phyloP scores from a whole-genome alignment of 2,329 filamentous ascomycete genomes.

The Grosmannia penicillata region DNA sequence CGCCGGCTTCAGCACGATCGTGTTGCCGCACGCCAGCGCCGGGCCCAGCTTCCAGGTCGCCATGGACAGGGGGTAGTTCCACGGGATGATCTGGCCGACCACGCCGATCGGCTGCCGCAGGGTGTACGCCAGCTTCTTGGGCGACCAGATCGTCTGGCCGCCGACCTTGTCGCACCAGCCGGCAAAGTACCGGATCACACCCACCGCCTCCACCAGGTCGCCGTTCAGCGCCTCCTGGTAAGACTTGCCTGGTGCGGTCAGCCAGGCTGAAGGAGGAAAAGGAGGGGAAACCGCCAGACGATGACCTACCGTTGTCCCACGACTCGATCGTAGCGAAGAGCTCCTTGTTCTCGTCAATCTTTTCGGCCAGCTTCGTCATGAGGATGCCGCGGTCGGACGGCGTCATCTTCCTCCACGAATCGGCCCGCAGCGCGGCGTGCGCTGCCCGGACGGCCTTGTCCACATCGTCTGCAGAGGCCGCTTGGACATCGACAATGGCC shows the following conservation, averaged over 20 bases:
- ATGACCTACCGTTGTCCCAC: constrained; percentile 68
- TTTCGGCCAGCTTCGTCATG: constrained; percentile 25
- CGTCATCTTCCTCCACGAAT: constrained; percentile 2
- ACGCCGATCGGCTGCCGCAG: constrained; percentile 56
- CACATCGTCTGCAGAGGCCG: constrained; percentile 3
- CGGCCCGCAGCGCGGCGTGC: constrained; percentile 1
- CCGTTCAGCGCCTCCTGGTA: constrained; percentile 43
- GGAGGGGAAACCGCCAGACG: constrained; percentile 20
- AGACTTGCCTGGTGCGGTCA: not conserved
- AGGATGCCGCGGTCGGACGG: constrained; percentile 18
- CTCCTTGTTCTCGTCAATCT: constrained; percentile 22
- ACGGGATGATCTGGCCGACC: constrained; percentile 54
- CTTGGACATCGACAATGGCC: constrained; percentile 1
- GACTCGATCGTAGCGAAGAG: constrained; percentile 42
- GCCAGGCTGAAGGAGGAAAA: not conserved
- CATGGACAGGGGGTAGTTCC: constrained; percentile 62
- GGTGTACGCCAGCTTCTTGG: constrained; percentile 52
- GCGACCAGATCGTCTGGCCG: constrained; percentile 53
- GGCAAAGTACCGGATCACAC: constrained; percentile 55
- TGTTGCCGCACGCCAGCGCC: constrained; percentile 45
- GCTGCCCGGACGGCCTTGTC: constrained; percentile 7
- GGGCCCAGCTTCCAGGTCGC: constrained; percentile 61
- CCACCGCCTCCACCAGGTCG: constrained; percentile 13
- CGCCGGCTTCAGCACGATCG: constrained; percentile 44
- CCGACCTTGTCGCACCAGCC: constrained; percentile 58